Conservation (phyloP, 78 protist genomes). For the Guillardia theta region DNA sequence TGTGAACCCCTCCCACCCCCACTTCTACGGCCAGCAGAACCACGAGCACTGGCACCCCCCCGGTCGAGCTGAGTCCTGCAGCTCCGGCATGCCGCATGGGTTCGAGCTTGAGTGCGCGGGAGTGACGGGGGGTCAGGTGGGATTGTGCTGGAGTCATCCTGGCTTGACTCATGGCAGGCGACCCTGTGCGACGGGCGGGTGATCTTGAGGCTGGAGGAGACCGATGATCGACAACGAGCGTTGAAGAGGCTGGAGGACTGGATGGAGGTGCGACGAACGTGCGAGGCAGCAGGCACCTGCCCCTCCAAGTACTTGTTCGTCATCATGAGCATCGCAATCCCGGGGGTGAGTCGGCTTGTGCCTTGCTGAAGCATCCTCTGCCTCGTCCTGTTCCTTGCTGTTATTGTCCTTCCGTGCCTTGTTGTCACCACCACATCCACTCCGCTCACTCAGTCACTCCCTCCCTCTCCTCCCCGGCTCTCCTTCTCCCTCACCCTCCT, state of each 20-base stretch:
- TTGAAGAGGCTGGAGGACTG: background rate
- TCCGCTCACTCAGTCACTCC: too few species aligned
- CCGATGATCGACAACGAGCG: background rate
- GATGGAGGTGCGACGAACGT: background rate
- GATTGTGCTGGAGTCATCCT: background rate
- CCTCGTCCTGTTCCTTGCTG: too few species aligned
- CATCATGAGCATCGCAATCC: too few species aligned
- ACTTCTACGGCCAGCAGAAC: conserved; percentile 15
- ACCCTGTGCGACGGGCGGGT: background rate
- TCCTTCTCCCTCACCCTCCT: too few species aligned
- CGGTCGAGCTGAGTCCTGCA: conserved; percentile 6
- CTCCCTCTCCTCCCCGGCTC: too few species aligned
- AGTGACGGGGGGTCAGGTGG: background rate
- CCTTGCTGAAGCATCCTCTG: too few species aligned
- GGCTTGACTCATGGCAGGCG: background rate
- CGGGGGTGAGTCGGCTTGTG: too few species aligned
- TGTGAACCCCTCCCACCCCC: conserved; percentile 10
- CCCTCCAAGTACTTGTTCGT: background rate
- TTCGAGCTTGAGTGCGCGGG: conserved; percentile 25
- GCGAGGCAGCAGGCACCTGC: background rate
- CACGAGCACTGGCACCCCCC: conserved; percentile 19
- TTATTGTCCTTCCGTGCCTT: too few species aligned
- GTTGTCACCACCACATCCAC: too few species aligned
- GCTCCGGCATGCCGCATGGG: background rate
- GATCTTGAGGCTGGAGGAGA: background rate